Base-by-base conservation (phyloP, 2,329 filamentous ascomycete genomes). In the Gaeumannomyces sp. region DNA sequence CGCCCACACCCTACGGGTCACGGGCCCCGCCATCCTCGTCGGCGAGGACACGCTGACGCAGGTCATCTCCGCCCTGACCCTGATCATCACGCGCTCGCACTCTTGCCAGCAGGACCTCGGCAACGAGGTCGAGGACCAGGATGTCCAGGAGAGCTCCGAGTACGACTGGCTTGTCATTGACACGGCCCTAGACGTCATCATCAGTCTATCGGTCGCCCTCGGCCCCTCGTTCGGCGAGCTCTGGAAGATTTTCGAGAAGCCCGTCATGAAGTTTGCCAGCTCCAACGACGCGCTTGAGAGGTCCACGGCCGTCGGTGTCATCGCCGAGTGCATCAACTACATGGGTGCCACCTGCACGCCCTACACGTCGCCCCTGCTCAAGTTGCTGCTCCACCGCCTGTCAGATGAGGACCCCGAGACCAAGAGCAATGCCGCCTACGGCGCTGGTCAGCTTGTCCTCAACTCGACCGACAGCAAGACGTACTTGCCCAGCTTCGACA, bases 91-190 rank as follows among this genome's bases (percentile, higher is more conserved):
- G 68, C 93, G 94, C 78, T 89, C 91, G 68, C 95, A 99, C 79
- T 89, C 91, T 65, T 97, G 92, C 81, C 95, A 99, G 79, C 87
- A 94, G 73, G 94, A 97, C 73, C 86, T 96, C 28, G 91, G 90
- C 60, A 89, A 91, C 66, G 89, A 92, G 67, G 90, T 91, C 65
- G 93, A 94, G 70, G 86, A 89, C 67, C 84, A 87, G 65, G 87
- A 88, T n/a, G 81, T 88, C 13, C 86, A 90, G 65, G 94, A 93
- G 74, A 90, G 90, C 35, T 96, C 94, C 2, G 95, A 99, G 79
- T 97, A 96, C 73, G 95, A 98, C 81, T 98, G 95, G 95, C 86
- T 97, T 25, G 89, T 97, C 63, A 90, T 98, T 64, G 95, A 99
- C 79, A 97, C 93, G 13, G 93, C 92, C 50, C 85, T 98, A 64